Evolutionary conservation across 352 stramenopile species (phyloP).

Genomic region (Pythium apleroticum): DNA sequence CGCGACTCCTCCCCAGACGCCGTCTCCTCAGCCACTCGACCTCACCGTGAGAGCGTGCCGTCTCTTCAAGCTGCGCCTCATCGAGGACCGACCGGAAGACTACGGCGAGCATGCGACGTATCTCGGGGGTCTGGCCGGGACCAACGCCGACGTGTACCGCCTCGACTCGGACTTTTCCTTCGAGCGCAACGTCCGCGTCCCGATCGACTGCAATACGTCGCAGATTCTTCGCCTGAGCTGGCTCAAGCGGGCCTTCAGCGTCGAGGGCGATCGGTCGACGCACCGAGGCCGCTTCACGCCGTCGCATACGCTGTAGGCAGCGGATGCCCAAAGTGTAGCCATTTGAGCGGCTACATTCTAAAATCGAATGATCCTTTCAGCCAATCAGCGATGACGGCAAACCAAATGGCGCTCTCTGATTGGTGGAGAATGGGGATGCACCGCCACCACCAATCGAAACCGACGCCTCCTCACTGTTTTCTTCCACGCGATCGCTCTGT

Average conservation of each 20-base stretch:
- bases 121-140: slow-evolving; percentile 17
- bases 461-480: neutral
- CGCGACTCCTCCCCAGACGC: neutral
- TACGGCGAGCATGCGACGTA: slow-evolving; percentile 57
- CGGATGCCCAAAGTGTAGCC: slow-evolving; percentile 13
- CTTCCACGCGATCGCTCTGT: neutral
- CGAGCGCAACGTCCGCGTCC: slow-evolving; percentile 26
- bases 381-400: neutral
- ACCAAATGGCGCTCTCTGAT: neutral
- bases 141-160: slow-evolving; percentile 22
- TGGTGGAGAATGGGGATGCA: slow-evolving; percentile 11
- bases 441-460: slow-evolving; percentile 17
- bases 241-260: slow-evolving; percentile 41
- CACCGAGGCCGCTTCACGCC: slow-evolving; percentile 41
- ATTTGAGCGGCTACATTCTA: neutral
- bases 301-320: neutral
- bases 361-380: neutral
- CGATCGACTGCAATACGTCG: slow-evolving; percentile 54
- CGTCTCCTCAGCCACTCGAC: neutral
- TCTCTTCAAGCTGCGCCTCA: slow-evolving; percentile 41
- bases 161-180: slow-evolving; percentile 47
- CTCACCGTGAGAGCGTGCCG: slow-evolving; percentile 30
- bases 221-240: slow-evolving; percentile 50
- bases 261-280: slow-evolving; percentile 39
- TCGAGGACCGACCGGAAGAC: slow-evolving; percentile 48